Conservation (phyloP, 31 red algal genomes). For the Endocladia muricata region DNA sequence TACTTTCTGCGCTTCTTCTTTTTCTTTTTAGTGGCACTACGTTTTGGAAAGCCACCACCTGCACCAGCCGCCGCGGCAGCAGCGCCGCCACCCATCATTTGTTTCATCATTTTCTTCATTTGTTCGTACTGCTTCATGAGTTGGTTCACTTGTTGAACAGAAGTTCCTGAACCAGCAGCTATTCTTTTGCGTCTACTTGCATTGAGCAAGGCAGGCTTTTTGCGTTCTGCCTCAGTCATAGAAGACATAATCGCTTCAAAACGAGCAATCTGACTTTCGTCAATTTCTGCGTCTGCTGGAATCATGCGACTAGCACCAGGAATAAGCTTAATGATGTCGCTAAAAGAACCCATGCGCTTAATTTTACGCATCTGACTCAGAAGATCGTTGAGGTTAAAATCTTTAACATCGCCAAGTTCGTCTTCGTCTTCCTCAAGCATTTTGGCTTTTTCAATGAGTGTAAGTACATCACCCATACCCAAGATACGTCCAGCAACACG, state of each 20-base stretch:
- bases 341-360: conserved; percentile 40
- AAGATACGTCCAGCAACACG: conserved; percentile 55
- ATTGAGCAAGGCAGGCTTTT: conserved; percentile 40
- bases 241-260: conserved; percentile 60
- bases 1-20: too few relatives aligned
- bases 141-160: conserved; percentile 33
- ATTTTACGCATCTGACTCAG: conserved; percentile 48
- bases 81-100: too few relatives aligned
- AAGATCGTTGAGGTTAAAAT: conserved; percentile 74
- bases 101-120: conserved; percentile 57
- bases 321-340: conserved; percentile 29
- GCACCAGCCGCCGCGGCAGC: too few relatives aligned
- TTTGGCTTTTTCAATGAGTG: conserved; percentile 61
- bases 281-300: conserved; percentile 2
- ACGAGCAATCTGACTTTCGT: conserved; percentile 26
- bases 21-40: too few relatives aligned
- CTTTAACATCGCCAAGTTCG: conserved; percentile 23
- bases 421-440: conserved; percentile 50
- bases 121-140: conserved; percentile 49
- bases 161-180: conserved; percentile 47
- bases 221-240: conserved; percentile 61
- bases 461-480: conserved; percentile 75
- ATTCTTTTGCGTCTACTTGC: conserved; percentile 38
- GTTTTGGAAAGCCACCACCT: too few relatives aligned
- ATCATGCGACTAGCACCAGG: conserved; percentile 13